Base-by-base conservation (phyloP, 257 asterid species). In the Capsicum chinense region DNA sequence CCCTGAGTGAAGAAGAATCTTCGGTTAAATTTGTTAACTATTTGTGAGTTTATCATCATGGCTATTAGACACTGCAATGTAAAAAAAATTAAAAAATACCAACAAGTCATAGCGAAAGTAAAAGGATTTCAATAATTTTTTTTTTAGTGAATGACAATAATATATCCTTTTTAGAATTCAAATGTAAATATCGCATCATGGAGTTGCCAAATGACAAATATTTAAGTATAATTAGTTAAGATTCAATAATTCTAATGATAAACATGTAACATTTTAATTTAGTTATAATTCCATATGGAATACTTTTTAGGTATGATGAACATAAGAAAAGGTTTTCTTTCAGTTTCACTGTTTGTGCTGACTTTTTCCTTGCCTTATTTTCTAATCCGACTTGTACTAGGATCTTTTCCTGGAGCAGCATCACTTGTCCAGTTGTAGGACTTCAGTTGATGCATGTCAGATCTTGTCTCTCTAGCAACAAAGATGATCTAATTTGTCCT, bases 361-460 rank as follows among this genome's bases (percentile, higher is more conserved):
- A 57, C 58, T n/a, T 71, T 71, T 71, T 15, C 79, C 57, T 44
- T 71, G 39, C 57, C 79, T 44, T n/a, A 44, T 44, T 44, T 71
- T 44, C 57, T 44, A 71, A 47, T 44, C 57, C 13, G 57, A 10
- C 16, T 71, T 44, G 35, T 44, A 71, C 79, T 44, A 44, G 57
- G 79, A 71, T 44, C 57, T 71, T 71, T 44, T 44, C 58, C 79
- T 71, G n/a, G 39, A 47, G 79, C 58, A n/a, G 58, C 79, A 71
- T 71, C 79, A 44, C 57, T 71, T 71, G 56, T 71, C 79, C 79
- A 71, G 33, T 44, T 71, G 5, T 44, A 42, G 79, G 17, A 71
- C 58, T 71, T 78, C 33, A 26, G 33, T 26, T 26, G 33, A 26
- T 26, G 33, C 33, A 26, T 26, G 33, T 26, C 82, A 26, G 82